Base-by-base conservation (phyloP, 139 green algal genomes). In the Marvania coccoides region DNA sequence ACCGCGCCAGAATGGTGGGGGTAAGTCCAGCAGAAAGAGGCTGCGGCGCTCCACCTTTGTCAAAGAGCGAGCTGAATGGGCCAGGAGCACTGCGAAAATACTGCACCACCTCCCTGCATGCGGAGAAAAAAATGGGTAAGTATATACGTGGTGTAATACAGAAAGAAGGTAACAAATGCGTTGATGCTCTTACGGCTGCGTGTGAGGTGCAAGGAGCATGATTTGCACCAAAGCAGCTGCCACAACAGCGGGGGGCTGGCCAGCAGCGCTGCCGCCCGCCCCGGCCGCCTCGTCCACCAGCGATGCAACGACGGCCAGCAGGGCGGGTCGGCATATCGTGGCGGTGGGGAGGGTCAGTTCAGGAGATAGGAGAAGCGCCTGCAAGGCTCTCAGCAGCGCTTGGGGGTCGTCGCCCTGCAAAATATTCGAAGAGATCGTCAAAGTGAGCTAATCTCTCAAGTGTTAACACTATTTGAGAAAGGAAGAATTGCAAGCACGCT, bases 191-290 rank as follows among this genome's bases (percentile, higher is more conserved):
- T 23, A 80, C 82, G 71, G 76, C 33, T 71, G 39, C 2, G 72
- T 40, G 39, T 88, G 76, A 9, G 82, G 76, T 2, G 71, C 76
- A 35, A 88, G 42, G 46, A 81, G 68, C 28, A 85, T 56, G 12
- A 78, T n/a, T 0, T 38, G 42, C 1, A 79, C 39, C 13, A 84
- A 67, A 1, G 76, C 74, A 10, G 78, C 72, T 6, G 65, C 58
- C 33, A 78, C 46, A 6, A 61, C 56, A 2, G 35, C 31, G 15
- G 47, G 33, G 10, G 19, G 39, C 28, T 31, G 59, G 23, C 4
- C 36, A 2, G 33, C 6, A 15, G 14, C n/a, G 37, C 7, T 15
- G 30, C 30, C 29, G 37, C 29, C 13, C 6, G 10, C 3, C 12
- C 0, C 9, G 26, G 34, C 34, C n/a, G 47, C 54, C 42, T 6